Evolutionary conservation across 805 yeast genomes (phyloP), one percentile per base, ranked within the genome.

Genomic region (Kazachstania psychrophila): DNA sequence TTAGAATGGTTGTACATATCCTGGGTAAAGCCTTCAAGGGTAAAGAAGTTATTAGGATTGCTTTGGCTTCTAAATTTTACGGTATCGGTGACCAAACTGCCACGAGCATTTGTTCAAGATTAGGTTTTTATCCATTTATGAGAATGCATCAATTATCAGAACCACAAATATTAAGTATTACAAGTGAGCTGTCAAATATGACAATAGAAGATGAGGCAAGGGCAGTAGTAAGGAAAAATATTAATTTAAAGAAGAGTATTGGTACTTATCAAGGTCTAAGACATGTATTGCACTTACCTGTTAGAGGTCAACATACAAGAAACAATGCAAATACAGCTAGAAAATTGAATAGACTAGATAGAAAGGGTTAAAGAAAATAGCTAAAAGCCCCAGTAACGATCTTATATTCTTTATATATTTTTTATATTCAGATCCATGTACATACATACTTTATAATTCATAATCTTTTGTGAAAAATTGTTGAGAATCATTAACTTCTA

Each of bases 121-220:
- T 89, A 16, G 96, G 95, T 9, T 73, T 92, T 41, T 89, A 88
- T 54, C 97, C 97, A 31, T 69, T 73, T 56, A 88, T 89, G 94
- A 76, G 95, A 63, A 80, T 88, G 83, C 92, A 84, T 58, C 95
- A 92, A 61, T 72, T 92, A 26, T 68, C 81, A 20, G 97, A 92
- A 61, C 83, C 86, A 19, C 94, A 87, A 51, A 70, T 87, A 31
- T 72, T 89, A 74, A 75, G 82, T 24, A 68, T 92, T 31, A 81
- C 95, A 26, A 89, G 87, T 58, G 96, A 92, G 58, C 68, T 92
- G 33, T 75, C 94, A 1, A 80, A 76, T 28, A 69, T 83, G 70
- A 75, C 83, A 9, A 81, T 89, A 34, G 97, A 88, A 54, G 85
- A 86, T 34, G 80, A 74, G 46, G 75, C 83, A 46, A 67, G 78